phyloP scores from a whole-genome alignment of 1,284 basidiomycete genomes.

The Tranzscheliella williamsii region DNA sequence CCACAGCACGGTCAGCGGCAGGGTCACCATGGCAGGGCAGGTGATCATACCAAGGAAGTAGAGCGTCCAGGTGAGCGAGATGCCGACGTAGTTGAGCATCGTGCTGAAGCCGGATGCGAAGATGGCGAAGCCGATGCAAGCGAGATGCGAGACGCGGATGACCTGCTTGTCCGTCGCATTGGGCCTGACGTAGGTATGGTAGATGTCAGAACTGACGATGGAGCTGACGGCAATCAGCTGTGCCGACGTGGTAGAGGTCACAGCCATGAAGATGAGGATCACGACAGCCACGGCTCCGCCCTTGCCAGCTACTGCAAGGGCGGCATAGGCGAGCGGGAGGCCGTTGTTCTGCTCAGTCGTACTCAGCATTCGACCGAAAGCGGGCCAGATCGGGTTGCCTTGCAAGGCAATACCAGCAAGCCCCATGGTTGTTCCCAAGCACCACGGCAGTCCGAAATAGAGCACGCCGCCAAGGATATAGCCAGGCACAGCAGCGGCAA shows the following conservation, averaged over 20 bases:
- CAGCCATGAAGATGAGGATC: conserved; percentile 52
- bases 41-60: conserved; percentile 54
- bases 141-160: conserved; percentile 35
- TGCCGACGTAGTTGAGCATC: conserved; percentile 46
- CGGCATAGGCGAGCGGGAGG: conserved; percentile 44
- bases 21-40: conserved; percentile 49
- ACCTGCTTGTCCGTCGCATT: conserved; percentile 35
- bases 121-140: conserved; percentile 50
- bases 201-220: conserved; percentile 48
- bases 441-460: conserved; percentile 56
- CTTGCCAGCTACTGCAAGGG: conserved; percentile 44
- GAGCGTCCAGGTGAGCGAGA: conserved; percentile 50
- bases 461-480: conserved; percentile 53
- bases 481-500: conserved; percentile 47
- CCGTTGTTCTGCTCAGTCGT: conserved; percentile 37
- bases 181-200: conserved; percentile 47
- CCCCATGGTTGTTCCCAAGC: conserved; percentile 48
- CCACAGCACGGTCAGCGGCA: conserved; percentile 53
- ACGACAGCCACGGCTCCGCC: conserved; percentile 53
- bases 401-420: conserved; percentile 38
- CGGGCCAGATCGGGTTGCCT: conserved; percentile 47
- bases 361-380: conserved; percentile 33
- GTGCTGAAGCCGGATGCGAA: conserved; percentile 36
- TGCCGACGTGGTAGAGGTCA: conserved; percentile 46
- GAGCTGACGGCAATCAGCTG: conserved; percentile 51